Evolutionary conservation across 2,329 filamentous ascomycete genomes (phyloP), one percentile per base, ranked within the genome.

Genomic region (Scedosporium apiospermum): DNA sequence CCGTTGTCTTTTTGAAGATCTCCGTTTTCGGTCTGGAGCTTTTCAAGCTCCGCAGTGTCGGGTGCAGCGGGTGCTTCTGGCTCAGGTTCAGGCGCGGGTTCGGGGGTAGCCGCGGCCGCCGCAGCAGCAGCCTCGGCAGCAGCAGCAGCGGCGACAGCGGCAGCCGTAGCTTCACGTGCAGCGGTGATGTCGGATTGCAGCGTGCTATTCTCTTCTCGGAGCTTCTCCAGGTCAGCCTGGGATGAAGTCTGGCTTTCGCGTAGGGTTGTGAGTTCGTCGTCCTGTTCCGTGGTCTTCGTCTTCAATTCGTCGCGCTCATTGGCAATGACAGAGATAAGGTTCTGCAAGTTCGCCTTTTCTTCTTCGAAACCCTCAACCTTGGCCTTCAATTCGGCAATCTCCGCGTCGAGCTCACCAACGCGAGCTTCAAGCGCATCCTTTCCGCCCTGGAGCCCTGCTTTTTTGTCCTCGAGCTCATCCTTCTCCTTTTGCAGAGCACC

Each of bases 341-440:
- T 53, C 27, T 30, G 9, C 0, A 57, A 23, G 5, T 21, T 38
- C n/a, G 16, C 46, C 23, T 34, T 58, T 23, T 62, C 61, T 16
- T 26, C 55, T 21, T 58, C 55, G 53, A 58, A 26, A 38, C 41
- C 61, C 5, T 62, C 38, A 7, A 49, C 27, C 9, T 27, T 57
- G 61, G 21, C 21, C 12, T 62, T 58, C 9, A 62, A 53, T 23
- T 38, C 42, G 61, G 23, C 18, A 26, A 62, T 62, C 9, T 49
- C 34, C 14, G 34, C 55, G 26, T 62, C 61, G 16, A 62, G 53
- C 38, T 58, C 55, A 3, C 26, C 41, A 23, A 62, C 21, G 38
- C 61, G 61, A 6, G 53, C 16, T 18, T 62, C 61, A 6, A 62
- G 53, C 1, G 34, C 57, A 6, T 21, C 34, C 61, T 58, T 62